A percentile compares a stretch with the other conserved stretches of the same genome.
Conservation (phyloP, 331 rosid genomes). For the Stylosanthes scabra region DNA sequence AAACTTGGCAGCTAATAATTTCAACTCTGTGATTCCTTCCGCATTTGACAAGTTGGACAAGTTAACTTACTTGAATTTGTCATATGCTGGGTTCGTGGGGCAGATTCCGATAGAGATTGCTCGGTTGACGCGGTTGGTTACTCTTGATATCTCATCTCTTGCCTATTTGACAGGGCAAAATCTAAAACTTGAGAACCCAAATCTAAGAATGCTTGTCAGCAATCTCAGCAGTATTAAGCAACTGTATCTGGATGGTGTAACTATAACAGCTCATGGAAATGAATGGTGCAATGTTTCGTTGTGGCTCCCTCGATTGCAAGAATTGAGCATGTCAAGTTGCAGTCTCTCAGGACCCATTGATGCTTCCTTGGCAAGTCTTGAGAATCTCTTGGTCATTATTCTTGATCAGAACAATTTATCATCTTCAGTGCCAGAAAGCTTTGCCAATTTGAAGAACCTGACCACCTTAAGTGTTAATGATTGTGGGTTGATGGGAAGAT, state of each 20-base stretch:
- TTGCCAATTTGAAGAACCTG: conserved; percentile 44
- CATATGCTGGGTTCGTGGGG: conserved; percentile 51
- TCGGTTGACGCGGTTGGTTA: conserved; percentile 46
- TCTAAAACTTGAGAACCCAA: conserved; percentile 47
- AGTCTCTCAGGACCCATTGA: conserved; percentile 50
- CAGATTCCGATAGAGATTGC: conserved; percentile 64
- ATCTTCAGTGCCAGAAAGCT: conserved; percentile 47
- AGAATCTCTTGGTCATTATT: conserved; percentile 37
- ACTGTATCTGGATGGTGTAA: conserved; percentile 55
- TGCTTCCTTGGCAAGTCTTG: conserved; percentile 33
- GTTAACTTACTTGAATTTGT: conserved; percentile 45
- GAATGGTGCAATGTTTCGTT: conserved; percentile 51
- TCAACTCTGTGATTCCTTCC: conserved; percentile 43
- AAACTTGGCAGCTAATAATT: conserved; percentile 46
- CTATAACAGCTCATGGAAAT: conserved; percentile 39
- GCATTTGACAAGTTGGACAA: conserved; percentile 43
- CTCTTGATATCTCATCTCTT: conserved; percentile 58
- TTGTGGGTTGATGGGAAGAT: conserved; percentile 41
- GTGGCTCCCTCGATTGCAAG: conserved; percentile 33
- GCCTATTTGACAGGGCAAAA: conserved; percentile 31
- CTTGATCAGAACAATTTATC: conserved; percentile 32
- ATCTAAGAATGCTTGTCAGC: conserved; percentile 37
- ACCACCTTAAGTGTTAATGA: not conserved
- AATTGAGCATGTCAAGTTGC: conserved; percentile 47
- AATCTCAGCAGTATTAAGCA: conserved; percentile 41